These are phyloP conservation scores for Rhodotorula sp. DNA, from an alignment of 1,284 basidiomycete species.

Conservation along the genomic window DNA sequence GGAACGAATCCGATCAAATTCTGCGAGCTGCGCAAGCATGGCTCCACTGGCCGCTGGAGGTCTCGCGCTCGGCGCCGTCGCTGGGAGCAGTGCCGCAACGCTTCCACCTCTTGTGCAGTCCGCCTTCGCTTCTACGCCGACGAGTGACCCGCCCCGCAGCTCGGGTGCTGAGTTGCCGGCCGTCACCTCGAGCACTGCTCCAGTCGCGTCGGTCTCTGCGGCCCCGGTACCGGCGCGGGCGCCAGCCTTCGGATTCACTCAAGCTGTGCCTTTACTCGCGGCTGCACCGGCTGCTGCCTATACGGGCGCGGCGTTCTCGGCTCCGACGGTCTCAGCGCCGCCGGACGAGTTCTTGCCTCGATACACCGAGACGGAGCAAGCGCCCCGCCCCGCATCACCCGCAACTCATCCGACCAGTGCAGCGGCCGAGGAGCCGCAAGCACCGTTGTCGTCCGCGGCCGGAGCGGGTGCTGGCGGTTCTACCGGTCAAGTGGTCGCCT, in stretches of 20 bases:
- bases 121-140: background rate
- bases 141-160: too few species aligned
- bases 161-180: too few species aligned
- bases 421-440: background rate
- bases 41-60: too few species aligned
- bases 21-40: too few species aligned
- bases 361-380: background rate
- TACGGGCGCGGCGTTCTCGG: background rate
- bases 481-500: constrained; percentile 5
- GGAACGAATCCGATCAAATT: too few species aligned
- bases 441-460: too few species aligned
- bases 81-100: background rate
- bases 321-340: background rate
- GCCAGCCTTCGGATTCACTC: too few species aligned
- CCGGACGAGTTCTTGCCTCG: background rate
- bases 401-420: background rate
- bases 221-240: too few species aligned
- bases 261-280: too few species aligned
- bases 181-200: background rate
- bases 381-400: background rate
- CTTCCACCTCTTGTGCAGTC: background rate
- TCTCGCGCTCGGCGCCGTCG: background rate
- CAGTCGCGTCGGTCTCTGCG: too few species aligned
- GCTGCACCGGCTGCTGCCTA: too few species aligned
- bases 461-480: background rate